Evolutionary conservation across 2,329 filamentous ascomycete genomes (phyloP), one percentile per base, ranked within the genome.

Genomic region (Pseudogymnoascus sp.): DNA sequence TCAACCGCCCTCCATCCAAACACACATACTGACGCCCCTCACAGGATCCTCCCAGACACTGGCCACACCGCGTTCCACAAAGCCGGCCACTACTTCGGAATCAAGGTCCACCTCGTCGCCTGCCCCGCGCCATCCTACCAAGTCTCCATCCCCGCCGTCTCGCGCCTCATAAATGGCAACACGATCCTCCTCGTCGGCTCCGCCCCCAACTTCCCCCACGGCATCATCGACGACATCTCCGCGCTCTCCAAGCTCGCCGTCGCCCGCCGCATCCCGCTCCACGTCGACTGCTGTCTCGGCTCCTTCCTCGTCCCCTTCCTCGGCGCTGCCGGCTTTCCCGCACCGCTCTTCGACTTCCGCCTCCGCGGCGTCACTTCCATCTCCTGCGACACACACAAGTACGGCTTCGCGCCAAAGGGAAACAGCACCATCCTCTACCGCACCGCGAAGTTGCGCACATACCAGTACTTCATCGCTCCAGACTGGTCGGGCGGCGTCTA

Each of bases 401-500:
- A 99, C 75, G 95, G 95, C 38, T 99, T 99, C 73, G 95, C 95
- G 1, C 95, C 95, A 62, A 99, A 99, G 79, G 95, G 95, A 69
- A 99, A 96, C 82, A 95, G 89, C 61, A 95, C 92, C 1, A 83
- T 96, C 12, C 82, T 99, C 43, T 99, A 99, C 82, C 91, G 95
- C 70, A 89, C 86, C 53, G 83, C 87, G 36, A 79, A 84, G 56
- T 84, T 96, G 68, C 87, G 95, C 69, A 86, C 86, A 63, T 93
- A 96, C 76, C 95, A 99, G 77, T 99, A 99, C 82, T 99, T 96
- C 76, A 88, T 99, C 74, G 91, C 88, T 34, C 89, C 95, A 5
- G 90, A 96, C 77, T 99, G 95, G 95, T 87, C 89, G 8, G 95
- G 95, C 65, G 95, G 95, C 70, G 92, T 99, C 7, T 99, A 99